Conservation (phyloP, 805 yeast species). For the Saturnispora sanitii region DNA sequence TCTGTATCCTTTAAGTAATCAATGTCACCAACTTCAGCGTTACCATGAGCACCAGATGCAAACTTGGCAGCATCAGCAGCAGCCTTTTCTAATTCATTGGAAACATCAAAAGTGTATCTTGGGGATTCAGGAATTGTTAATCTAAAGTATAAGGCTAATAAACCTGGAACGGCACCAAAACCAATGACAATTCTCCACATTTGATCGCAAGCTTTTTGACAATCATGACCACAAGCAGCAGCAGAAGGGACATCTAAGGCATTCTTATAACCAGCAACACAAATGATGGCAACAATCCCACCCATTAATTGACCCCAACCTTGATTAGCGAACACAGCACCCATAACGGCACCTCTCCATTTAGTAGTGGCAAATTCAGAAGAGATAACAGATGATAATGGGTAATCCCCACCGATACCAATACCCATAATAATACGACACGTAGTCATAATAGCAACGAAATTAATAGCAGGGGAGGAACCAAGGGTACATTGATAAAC, state of each 20-base stretch:
- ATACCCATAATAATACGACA: constrained; percentile 87
- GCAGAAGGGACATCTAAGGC: constrained; percentile 45
- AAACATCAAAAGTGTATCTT: constrained; percentile 75
- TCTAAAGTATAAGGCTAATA: constrained; percentile 78
- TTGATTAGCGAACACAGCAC: constrained; percentile 92
- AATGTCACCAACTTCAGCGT: constrained; percentile 36
- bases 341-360: constrained; percentile 98
- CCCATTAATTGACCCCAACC: constrained; percentile 92
- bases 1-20: constrained; percentile 38
- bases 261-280: constrained; percentile 68
- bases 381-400: constrained; percentile 85
- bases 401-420: constrained; percentile 97
- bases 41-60: constrained; percentile 40
- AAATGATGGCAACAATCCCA: constrained; percentile 71
- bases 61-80: constrained; percentile 47
- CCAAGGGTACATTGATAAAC: constrained; percentile 70
- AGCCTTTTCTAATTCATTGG: constrained; percentile 46
- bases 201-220: constrained; percentile 76
- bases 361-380: constrained; percentile 89
- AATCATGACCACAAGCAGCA: constrained; percentile 51
- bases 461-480: constrained; percentile 56
- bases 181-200: constrained; percentile 93
- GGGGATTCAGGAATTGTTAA: constrained; percentile 93
- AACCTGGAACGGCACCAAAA: constrained; percentile 84
- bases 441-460: constrained; percentile 63